These are phyloP conservation scores for Microbotryum scabiosae DNA, from an alignment of 1,284 basidiomycete genomes.

Conservation along the genomic window DNA sequence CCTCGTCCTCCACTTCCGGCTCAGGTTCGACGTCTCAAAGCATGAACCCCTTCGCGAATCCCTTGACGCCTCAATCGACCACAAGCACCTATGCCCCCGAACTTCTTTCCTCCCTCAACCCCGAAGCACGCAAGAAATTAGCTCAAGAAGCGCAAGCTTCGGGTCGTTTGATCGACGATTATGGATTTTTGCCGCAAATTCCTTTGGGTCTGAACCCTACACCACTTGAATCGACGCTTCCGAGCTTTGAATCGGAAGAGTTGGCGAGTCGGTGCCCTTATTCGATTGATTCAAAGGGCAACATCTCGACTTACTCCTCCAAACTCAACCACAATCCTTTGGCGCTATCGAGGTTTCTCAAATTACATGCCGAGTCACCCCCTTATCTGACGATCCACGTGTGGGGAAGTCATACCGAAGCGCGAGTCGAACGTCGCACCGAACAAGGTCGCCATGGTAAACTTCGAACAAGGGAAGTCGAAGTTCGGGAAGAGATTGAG, in stretches of 20 bases:
- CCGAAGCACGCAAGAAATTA: too few species aligned
- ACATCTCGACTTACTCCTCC: conserved; percentile 1
- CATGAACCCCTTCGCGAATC: too few species aligned
- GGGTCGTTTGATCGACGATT: not conserved
- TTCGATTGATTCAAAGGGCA: not conserved
- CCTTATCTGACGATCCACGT: not conserved
- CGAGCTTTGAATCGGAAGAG: not conserved
- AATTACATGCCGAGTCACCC: not conserved
- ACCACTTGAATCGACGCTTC: not conserved
- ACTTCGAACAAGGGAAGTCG: not conserved
- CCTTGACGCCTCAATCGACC: too few species aligned
- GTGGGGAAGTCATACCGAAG: not conserved
- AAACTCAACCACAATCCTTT: not conserved
- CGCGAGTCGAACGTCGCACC: not conserved
- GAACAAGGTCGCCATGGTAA: not conserved
- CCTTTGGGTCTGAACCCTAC: not conserved
- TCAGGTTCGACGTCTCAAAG: too few species aligned
- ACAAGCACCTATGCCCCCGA: too few species aligned
- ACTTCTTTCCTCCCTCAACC: too few species aligned
- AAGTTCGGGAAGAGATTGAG: conserved; percentile 5
- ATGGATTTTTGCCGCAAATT: not conserved
- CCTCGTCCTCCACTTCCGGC: too few species aligned
- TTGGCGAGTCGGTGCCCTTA: not conserved
- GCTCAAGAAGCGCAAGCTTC: too few species aligned
- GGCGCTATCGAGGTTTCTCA: conserved; percentile 1